Conservation (phyloP, 345 rosid species). For the Barbarea vulgaris region DNA sequence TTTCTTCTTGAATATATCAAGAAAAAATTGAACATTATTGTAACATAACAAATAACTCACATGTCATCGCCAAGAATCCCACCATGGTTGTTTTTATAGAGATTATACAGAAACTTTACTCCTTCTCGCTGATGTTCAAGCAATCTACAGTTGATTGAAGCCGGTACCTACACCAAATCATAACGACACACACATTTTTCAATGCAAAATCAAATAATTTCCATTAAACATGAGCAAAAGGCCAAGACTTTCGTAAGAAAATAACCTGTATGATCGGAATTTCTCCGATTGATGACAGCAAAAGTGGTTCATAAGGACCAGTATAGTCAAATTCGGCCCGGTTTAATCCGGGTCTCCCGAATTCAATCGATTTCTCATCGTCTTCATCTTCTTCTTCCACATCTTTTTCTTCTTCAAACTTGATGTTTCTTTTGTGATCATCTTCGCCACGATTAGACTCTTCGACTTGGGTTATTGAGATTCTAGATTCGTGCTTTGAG, state of each 20-base stretch:
- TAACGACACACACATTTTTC: background rate
- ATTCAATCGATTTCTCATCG: slow-evolving; percentile 35
- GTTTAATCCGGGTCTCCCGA: slow-evolving; percentile 63
- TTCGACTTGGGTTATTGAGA: slow-evolving; percentile 31
- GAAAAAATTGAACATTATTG: background rate
- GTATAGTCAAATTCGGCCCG: slow-evolving; percentile 64
- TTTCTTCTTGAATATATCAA: background rate
- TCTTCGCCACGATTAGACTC: background rate
- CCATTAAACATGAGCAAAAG: background rate
- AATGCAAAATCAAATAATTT: background rate
- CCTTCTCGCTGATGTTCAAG: slow-evolving; percentile 92
- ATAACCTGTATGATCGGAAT: slow-evolving; percentile 66
- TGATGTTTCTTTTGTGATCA: slow-evolving; percentile 38
- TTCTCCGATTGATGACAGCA: slow-evolving; percentile 62
- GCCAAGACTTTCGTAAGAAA: background rate
- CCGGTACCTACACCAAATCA: slow-evolving; percentile 62
- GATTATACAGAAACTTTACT: slow-evolving; percentile 67
- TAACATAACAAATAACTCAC: slow-evolving; percentile 49
- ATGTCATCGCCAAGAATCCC: slow-evolving; percentile 98
- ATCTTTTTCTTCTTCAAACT: slow-evolving; percentile 24
- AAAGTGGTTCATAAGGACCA: slow-evolving; percentile 81
- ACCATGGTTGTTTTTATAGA: slow-evolving; percentile 79
- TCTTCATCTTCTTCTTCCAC: slow-evolving; percentile 41
- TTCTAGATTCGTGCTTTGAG: slow-evolving; percentile 33
- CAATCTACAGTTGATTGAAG: slow-evolving; percentile 85